These are phyloP conservation scores for Suillus weaverae DNA, from an alignment of 768 basidiomycete genomes.

Conservation along the genomic window DNA sequence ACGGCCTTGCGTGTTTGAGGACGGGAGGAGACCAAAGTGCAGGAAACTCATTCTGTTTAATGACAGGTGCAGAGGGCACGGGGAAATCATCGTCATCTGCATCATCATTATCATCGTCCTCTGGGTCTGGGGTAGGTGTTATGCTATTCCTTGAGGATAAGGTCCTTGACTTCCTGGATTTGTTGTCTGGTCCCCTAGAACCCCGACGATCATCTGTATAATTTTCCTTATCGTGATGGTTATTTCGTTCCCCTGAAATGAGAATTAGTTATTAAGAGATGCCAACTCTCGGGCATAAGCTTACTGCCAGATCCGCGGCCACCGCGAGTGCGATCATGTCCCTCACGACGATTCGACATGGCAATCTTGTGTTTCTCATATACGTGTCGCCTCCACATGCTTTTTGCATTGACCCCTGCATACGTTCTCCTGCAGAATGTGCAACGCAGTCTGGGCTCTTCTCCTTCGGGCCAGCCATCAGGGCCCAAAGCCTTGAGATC, in stretches of 20 bases:
- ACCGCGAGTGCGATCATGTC: slow-evolving; percentile 55
- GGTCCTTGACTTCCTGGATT: slow-evolving; percentile 13
- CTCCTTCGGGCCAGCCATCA: slow-evolving; percentile 78
- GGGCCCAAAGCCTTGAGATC: slow-evolving; percentile 66
- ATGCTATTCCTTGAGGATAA: slow-evolving; percentile 11
- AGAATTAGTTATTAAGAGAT: slow-evolving; percentile 21
- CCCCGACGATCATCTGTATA: slow-evolving; percentile 29
- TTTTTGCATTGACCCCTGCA: slow-evolving; percentile 85
- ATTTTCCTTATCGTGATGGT: slow-evolving; percentile 34
- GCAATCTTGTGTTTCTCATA: slow-evolving; percentile 90
- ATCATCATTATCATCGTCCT: slow-evolving; percentile 9
- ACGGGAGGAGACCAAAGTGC: slow-evolving; percentile 19
- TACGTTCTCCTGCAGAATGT: slow-evolving; percentile 85
- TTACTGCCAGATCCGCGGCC: slow-evolving; percentile 66
- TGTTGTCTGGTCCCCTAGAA: slow-evolving; percentile 23
- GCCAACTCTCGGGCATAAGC: slow-evolving; percentile 26
- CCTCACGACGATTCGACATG: slow-evolving; percentile 83
- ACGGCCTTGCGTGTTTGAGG: slow-evolving; percentile 2
- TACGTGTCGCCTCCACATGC: slow-evolving; percentile 89
- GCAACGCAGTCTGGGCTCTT: slow-evolving; percentile 77
- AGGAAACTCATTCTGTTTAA: slow-evolving; percentile 27
- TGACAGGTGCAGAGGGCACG: slow-evolving; percentile 24
- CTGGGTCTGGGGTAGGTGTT: slow-evolving; percentile 4
- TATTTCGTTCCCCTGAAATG: slow-evolving; percentile 52
- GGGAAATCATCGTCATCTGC: slow-evolving; percentile 15